These are phyloP conservation scores for Panicum virgatum DNA, from an alignment of 202 grass and related monocot genomes.

Conservation along the genomic window DNA sequence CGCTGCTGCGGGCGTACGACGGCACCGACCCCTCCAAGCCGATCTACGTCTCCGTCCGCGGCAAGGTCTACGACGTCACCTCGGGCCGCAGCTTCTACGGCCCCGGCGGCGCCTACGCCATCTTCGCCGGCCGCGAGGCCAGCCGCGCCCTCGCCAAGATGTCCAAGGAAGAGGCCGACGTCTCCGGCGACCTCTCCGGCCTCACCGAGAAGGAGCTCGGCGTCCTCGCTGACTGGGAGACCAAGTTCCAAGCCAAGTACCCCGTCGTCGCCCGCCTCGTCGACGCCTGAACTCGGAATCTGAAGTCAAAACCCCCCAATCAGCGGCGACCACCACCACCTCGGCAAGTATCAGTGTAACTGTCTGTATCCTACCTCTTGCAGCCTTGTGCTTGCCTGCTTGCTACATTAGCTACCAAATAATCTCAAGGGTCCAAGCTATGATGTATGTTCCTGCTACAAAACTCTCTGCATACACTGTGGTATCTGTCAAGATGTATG, in stretches of 20 bases:
- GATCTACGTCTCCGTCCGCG: constrained; percentile 89
- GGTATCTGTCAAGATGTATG: constrained; percentile 1
- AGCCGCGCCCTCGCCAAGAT: constrained; percentile 90
- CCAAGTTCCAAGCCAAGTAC: constrained; percentile 95
- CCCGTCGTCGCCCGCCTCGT: constrained; percentile 68
- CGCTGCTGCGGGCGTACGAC: constrained; percentile 78
- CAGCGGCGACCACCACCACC: background rate
- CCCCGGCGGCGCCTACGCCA: constrained; percentile 73
- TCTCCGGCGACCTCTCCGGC: constrained; percentile 70
- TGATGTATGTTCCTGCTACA: background rate
- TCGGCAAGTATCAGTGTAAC: background rate
- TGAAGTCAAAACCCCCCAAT: background rate
- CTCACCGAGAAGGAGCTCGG: constrained; percentile 84
- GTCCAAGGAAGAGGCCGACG: constrained; percentile 70
- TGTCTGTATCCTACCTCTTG: background rate
- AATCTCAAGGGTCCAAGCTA: constrained; percentile 23
- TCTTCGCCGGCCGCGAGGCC: constrained; percentile 89
- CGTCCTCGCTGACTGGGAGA: constrained; percentile 89
- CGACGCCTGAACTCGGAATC: constrained; percentile 12
- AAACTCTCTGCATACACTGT: background rate
- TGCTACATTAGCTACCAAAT: background rate
- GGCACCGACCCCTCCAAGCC: constrained; percentile 76
- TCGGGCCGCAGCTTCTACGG: constrained; percentile 86
- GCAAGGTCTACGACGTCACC: constrained; percentile 88
- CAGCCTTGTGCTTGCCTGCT: background rate